Base-by-base conservation (phyloP, 31 red algal genomes). In the Endocladia muricata region DNA sequence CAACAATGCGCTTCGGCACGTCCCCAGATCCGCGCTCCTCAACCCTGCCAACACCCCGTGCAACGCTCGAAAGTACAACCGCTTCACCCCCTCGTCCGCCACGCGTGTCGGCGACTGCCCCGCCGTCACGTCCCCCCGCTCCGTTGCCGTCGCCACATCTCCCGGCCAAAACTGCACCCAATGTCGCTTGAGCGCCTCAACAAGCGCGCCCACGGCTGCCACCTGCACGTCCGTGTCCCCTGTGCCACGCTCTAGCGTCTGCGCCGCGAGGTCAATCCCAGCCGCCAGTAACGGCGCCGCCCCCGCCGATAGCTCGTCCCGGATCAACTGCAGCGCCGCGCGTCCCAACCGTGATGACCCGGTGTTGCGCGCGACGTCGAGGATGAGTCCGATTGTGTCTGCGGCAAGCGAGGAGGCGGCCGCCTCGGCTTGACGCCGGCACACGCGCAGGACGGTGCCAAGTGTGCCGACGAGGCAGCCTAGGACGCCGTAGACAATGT, bases 81-180 rank as follows among this genome's bases (percentile, higher is more conserved):
- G 9, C 34, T 40, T 26, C 7, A 37, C 13, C 28, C 28, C 22
- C 17, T 8, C 59, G 8, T 63, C 29, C 8, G 59, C 11, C 59
- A 8, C 8, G 8, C 9, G 59, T 25, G 59, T 30, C 59, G 28
- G 11, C 11, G 29, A 17, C 25, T 41, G 17, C 7, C 6, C 25
- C 28, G 9, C 38, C 34, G 35, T 37, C 41, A 43, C 26, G 59
- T 9, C 26, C 8, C 8, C 59, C 11, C 8, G n/a, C 26, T 7
- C 11, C 13, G 29, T 9, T 31, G 59, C 11, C 29, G 11, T 8
- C 11, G 19, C 44, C 8, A 19, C 38, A 70, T 70, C 65, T 8
- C 7, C 13, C 7, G 65, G 65, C 65, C 65, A 70, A 36, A 70
- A 70, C 7, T 37, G 5, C 28, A n/a, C 19, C 65, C 65, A 63